Conservation (phyloP, 352 stramenopile genomes). For the Peronospora destructor region DNA sequence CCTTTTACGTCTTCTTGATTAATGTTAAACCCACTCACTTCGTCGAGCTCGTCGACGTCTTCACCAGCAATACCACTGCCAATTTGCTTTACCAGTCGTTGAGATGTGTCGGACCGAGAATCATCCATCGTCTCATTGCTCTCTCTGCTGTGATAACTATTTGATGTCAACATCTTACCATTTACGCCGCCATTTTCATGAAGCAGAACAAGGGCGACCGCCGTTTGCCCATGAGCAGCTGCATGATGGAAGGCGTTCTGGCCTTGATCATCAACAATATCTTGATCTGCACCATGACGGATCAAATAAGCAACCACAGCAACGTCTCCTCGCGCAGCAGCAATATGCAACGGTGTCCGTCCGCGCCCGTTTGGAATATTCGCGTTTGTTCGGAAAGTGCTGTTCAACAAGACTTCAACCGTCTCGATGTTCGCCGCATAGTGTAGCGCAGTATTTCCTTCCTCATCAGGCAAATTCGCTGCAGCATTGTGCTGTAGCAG, state of each 20-base stretch:
- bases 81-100: conserved; percentile 9
- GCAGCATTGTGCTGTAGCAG: conserved; percentile 60
- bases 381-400: conserved; percentile 56
- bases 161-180: conserved; percentile 8
- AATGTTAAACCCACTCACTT: conserved; percentile 44
- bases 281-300: conserved; percentile 57
- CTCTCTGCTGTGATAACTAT: conserved; percentile 6
- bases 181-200: conserved; percentile 47
- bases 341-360: conserved; percentile 68
- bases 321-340: conserved; percentile 59
- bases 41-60: conserved; percentile 13
- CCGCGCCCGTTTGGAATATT: conserved; percentile 77
- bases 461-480: conserved; percentile 66
- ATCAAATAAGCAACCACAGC: conserved; percentile 72
- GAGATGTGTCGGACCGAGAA: conserved; percentile 4
- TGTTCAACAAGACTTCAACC: conserved; percentile 54
- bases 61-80: conserved; percentile 2
- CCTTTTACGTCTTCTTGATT: conserved; percentile 79
- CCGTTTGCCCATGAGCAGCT: conserved; percentile 69
- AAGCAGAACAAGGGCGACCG: conserved; percentile 63
- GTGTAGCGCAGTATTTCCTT: conserved; percentile 79
- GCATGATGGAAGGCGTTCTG: conserved; percentile 79
- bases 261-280: conserved; percentile 76
- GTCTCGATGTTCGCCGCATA: conserved; percentile 59
- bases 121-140: conserved; percentile 9